Conservation (phyloP, 2,329 filamentous ascomycete species). For the Harringtonia lauricola region DNA sequence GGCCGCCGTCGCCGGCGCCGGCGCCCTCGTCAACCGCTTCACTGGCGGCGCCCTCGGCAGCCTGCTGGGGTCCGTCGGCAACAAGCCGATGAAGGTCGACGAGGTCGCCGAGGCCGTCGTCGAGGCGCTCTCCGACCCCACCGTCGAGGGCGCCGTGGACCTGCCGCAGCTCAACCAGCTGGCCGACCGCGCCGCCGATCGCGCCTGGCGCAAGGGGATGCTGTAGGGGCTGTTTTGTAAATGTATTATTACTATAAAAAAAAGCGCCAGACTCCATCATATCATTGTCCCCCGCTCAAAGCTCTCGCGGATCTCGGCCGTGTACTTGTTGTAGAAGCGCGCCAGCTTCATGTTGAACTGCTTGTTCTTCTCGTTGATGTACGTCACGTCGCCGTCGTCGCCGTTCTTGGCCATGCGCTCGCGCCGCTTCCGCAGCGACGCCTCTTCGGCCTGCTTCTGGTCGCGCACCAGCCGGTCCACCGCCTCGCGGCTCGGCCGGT, state of each 20-base stretch:
- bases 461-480: conserved; percentile 83
- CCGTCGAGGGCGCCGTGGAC: conserved; percentile 65
- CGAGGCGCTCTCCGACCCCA: conserved; percentile 69
- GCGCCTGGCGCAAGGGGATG: conserved; percentile 86
- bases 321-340: conserved; percentile 98
- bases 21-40: conserved; percentile 64
- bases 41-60: conserved; percentile 65
- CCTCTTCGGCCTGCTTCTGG: conserved; percentile 78
- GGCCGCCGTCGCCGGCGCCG: conserved; percentile 65
- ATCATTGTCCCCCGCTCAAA: conserved; percentile 90
- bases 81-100: conserved; percentile 82
- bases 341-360: conserved; percentile 98
- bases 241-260: neutral
- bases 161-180: conserved; percentile 70
- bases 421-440: conserved; percentile 72
- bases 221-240: conserved; percentile 36
- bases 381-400: conserved; percentile 86
- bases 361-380: conserved; percentile 99
- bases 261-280: neutral
- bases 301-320: conserved; percentile 88
- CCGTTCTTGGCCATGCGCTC: conserved; percentile 69
- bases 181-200: conserved; percentile 64
- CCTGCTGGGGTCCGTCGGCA: conserved; percentile 70
- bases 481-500: conserved; percentile 76
- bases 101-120: conserved; percentile 81